Percentiles rank a stretch among this genome's conserved stretches.
These are phyloP conservation scores for Debaryomyces tyrocola DNA, from an alignment of 805 yeast genomes.

Conservation along the genomic window DNA sequence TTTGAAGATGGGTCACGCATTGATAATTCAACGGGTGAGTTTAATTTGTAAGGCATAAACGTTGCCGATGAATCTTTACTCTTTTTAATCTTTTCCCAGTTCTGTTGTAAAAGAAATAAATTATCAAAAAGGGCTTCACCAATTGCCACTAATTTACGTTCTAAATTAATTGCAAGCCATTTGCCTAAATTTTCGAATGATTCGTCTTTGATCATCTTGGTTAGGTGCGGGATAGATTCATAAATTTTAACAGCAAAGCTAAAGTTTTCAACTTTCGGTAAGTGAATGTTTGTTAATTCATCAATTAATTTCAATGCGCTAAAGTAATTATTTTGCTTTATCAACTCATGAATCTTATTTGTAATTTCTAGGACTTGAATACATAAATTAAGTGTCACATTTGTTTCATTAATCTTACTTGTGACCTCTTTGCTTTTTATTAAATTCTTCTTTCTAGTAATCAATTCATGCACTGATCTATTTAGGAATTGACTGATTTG, in stretches of 20 bases:
- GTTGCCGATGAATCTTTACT: slow-evolving; percentile 31
- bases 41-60: slow-evolving; percentile 62
- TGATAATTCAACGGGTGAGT: slow-evolving; percentile 82
- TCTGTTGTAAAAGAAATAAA: slow-evolving; percentile 53
- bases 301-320: slow-evolving; percentile 84
- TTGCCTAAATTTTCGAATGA: slow-evolving; percentile 64
- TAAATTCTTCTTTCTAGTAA: slow-evolving; percentile 58
- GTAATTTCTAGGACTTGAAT: slow-evolving; percentile 82
- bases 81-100: slow-evolving; percentile 55
- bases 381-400: slow-evolving; percentile 65
- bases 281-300: slow-evolving; percentile 65
- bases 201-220: slow-evolving; percentile 70
- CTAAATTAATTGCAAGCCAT: slow-evolving; percentile 62
- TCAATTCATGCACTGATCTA: slow-evolving; percentile 64
- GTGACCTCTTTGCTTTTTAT: slow-evolving; percentile 63
- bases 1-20: slow-evolving; percentile 57
- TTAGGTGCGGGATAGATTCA: slow-evolving; percentile 74
- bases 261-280: slow-evolving; percentile 69
- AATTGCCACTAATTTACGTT: slow-evolving; percentile 55
- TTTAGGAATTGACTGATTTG: slow-evolving; percentile 59
- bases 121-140: slow-evolving; percentile 59
- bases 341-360: slow-evolving; percentile 80
- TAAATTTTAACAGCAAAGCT: slow-evolving; percentile 75
- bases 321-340: slow-evolving; percentile 72
- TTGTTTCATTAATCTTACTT: slow-evolving; percentile 69